Conservation (phyloP, 306 rosid genomes). For the Prunus armeniaca region DNA sequence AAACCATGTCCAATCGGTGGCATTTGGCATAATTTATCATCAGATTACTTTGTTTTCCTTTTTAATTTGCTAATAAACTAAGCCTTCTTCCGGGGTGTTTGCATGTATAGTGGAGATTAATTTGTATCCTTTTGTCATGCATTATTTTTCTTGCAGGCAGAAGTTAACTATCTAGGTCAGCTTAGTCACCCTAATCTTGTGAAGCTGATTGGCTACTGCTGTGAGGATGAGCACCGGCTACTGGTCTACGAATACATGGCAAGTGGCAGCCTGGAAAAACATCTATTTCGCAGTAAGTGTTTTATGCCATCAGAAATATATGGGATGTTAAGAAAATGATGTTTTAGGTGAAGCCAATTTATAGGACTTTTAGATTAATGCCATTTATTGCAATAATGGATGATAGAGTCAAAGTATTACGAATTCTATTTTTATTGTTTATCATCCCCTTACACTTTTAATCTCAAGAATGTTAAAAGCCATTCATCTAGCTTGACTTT, state of each 20-base stretch:
- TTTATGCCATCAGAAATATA: background rate
- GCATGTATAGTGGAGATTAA: background rate
- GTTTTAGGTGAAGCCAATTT: background rate
- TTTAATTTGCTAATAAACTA: background rate
- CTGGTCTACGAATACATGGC: conserved; percentile 97
- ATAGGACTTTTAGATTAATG: background rate
- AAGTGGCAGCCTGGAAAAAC: conserved; percentile 92
- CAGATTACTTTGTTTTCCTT: background rate
- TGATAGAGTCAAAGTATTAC: background rate
- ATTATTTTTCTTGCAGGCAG: conserved; percentile 61
- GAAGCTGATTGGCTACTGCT: conserved; percentile 93
- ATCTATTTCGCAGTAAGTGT: conserved; percentile 91
- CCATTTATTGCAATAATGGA: background rate
- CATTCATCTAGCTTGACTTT: background rate
- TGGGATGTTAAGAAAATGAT: conserved; percentile 9
- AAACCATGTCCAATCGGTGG: background rate
- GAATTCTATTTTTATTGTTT: background rate
- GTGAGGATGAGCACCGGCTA: conserved; percentile 90
- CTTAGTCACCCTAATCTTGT: conserved; percentile 87
- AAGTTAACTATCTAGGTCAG: conserved; percentile 93
- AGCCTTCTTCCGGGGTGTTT: background rate
- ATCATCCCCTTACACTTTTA: background rate
- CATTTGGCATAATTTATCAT: background rate
- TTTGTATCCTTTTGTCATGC: background rate
- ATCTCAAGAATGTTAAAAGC: background rate